Conservation (phyloP, 305 asterid genomes). For the Rubia balearica region DNA sequence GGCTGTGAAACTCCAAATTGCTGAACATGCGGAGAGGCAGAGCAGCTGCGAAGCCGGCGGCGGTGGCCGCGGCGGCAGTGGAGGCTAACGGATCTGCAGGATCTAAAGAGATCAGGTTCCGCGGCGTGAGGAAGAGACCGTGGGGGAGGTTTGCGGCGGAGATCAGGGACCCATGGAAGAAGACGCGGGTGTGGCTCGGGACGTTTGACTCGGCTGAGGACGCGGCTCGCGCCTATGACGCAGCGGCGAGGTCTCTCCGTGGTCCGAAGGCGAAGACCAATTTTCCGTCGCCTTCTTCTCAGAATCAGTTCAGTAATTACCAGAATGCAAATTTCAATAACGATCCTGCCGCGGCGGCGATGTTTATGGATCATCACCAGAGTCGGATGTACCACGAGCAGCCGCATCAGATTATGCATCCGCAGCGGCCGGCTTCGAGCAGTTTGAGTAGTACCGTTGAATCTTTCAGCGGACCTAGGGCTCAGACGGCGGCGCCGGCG, state of each 20-base stretch:
- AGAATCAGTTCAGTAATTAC: conserved; percentile 14
- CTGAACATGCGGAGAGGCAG: conserved; percentile 30
- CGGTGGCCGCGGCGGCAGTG: conserved; percentile 17
- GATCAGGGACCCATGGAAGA: conserved; percentile 62
- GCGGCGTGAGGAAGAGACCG: conserved; percentile 59
- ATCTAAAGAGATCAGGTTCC: conserved; percentile 42
- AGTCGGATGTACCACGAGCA: conserved; percentile 31
- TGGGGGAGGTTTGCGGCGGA: conserved; percentile 70
- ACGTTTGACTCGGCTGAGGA: conserved; percentile 70
- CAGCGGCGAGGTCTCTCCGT: conserved; percentile 47
- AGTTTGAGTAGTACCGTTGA: conserved; percentile 39
- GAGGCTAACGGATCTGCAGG: conserved; percentile 40
- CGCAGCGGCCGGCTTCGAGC: conserved; percentile 50
- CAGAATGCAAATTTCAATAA: conserved; percentile 21
- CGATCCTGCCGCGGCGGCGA: conserved; percentile 15
- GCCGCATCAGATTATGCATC: conserved; percentile 25
- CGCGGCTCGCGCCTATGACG: conserved; percentile 60
- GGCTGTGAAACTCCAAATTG: background rate
- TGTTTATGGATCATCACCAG: conserved; percentile 28
- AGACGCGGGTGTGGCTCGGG: conserved; percentile 59
- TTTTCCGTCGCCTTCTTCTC: conserved; percentile 32
- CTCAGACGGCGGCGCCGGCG: conserved; percentile 18
- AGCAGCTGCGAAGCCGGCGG: conserved; percentile 30
- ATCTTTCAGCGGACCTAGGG: conserved; percentile 42
- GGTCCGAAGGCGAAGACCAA: conserved; percentile 57